phyloP scores from a whole-genome alignment of 2,329 filamentous ascomycete genomes.

The Cercospora janseana region DNA sequence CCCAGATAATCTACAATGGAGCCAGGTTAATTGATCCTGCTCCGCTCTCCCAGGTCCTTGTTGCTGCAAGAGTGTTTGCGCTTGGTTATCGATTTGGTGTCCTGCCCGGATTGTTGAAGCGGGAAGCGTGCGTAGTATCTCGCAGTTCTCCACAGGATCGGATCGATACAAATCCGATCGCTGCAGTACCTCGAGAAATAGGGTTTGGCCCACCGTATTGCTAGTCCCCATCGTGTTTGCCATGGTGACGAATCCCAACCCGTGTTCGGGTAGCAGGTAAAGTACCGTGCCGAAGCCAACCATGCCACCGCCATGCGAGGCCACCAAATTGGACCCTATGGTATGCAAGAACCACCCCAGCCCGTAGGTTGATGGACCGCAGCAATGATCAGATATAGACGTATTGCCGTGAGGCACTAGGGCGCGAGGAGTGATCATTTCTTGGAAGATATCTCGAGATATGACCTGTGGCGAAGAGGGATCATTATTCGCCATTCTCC shows the following conservation, averaged over 20 bases:
- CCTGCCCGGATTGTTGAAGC: background rate
- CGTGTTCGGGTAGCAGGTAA: conserved; percentile 33
- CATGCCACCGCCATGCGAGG: conserved; percentile 34
- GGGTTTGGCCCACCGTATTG: background rate
- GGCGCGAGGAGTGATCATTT: conserved; percentile 26
- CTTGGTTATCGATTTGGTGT: background rate
- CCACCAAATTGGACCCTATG: conserved; percentile 33
- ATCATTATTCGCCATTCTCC: background rate
- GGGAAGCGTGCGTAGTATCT: background rate
- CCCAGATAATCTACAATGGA: background rate
- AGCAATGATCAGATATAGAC: conserved; percentile 19
- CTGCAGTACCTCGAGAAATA: conserved; percentile 3
- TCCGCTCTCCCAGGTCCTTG: background rate
- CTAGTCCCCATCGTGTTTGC: background rate
- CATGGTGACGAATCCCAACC: conserved; percentile 41
- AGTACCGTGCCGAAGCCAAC: conserved; percentile 31
- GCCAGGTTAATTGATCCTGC: background rate
- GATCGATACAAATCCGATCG: background rate
- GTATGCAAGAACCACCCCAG: conserved; percentile 33
- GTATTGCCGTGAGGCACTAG: conserved; percentile 26
- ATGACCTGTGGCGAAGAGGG: background rate
- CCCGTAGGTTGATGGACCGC: conserved; percentile 24
- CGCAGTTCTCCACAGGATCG: background rate
- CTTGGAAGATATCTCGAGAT: conserved; percentile 2
- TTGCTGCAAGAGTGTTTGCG: background rate